Evolutionary conservation across 2,329 filamentous ascomycete species (phyloP).

Genomic region (Mycosphaerelloides madeirae): DNA sequence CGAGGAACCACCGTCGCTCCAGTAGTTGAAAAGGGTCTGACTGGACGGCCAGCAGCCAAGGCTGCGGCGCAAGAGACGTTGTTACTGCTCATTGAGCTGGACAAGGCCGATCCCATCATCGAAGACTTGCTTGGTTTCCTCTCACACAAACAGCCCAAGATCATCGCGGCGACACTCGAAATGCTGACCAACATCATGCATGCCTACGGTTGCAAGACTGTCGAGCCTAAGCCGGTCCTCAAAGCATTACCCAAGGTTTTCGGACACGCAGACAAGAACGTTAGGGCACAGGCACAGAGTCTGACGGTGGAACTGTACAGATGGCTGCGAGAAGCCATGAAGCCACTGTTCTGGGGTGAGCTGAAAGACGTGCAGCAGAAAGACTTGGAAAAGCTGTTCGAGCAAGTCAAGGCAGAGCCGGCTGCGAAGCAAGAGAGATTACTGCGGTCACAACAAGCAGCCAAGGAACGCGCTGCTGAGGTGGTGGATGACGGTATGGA

Average conservation of each 20-base stretch:
- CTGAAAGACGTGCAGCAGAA: slow-evolving; percentile 92
- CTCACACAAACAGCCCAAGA: slow-evolving; percentile 85
- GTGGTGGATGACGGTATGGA: slow-evolving; percentile 33
- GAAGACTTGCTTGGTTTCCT: slow-evolving; percentile 83
- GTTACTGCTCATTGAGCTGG: slow-evolving; percentile 83
- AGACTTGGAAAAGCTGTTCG: slow-evolving; percentile 89
- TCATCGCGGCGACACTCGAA: slow-evolving; percentile 69
- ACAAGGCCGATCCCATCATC: slow-evolving; percentile 76
- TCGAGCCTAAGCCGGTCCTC: slow-evolving; percentile 86
- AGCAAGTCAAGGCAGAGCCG: slow-evolving; percentile 83
- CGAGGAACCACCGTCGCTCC: slow-evolving; percentile 68
- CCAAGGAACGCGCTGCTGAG: slow-evolving; percentile 52
- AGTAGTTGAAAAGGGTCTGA: slow-evolving; percentile 89
- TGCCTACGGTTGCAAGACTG: slow-evolving; percentile 88
- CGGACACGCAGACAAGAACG: slow-evolving; percentile 95
- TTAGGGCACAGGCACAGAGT: slow-evolving; percentile 87
- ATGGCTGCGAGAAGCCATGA: slow-evolving; percentile 97
- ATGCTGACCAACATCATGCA: slow-evolving; percentile 82
- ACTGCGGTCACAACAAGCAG: slow-evolving; percentile 82
- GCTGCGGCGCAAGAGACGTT: slow-evolving; percentile 80
- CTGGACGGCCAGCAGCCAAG: slow-evolving; percentile 84
- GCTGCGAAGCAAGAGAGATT: slow-evolving; percentile 85
- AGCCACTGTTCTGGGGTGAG: slow-evolving; percentile 94
- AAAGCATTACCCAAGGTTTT: slow-evolving; percentile 87
- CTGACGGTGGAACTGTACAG: slow-evolving; percentile 91